phyloP scores from a whole-genome alignment of 768 basidiomycete species.

The Phanerochaete carnosa region DNA sequence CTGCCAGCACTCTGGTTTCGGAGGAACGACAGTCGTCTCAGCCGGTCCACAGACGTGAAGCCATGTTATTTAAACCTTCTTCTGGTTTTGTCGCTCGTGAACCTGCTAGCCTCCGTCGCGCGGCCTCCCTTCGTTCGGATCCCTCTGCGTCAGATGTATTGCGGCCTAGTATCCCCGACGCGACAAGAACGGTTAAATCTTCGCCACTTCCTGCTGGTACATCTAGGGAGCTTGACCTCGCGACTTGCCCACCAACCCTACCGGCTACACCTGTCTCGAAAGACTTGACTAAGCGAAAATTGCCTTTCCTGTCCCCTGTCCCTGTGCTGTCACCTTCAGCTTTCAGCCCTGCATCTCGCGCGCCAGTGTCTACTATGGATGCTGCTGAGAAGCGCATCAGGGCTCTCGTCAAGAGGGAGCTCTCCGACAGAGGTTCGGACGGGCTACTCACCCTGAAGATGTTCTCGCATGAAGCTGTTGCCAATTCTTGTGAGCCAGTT shows the following conservation, averaged over 20 bases:
- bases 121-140: conserved; percentile 35
- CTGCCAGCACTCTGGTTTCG: neutral
- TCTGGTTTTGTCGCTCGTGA: conserved; percentile 20
- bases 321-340: conserved; percentile 56
- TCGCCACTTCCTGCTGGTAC: neutral
- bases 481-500: conserved; percentile 9
- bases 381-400: conserved; percentile 41
- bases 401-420: conserved; percentile 41
- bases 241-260: neutral
- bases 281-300: neutral
- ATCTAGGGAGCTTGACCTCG: neutral
- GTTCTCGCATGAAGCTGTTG: neutral
- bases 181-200: conserved; percentile 1
- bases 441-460: conserved; percentile 22
- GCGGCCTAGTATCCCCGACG: neutral
- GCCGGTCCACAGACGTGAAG: neutral
- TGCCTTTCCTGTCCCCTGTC: conserved; percentile 24
- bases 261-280: neutral
- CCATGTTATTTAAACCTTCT: neutral
- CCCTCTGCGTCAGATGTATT: conserved; percentile 13
- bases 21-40: neutral
- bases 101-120: conserved; percentile 40
- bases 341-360: conserved; percentile 28
- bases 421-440: conserved; percentile 32
- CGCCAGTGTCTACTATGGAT: conserved; percentile 36